Evolutionary conservation across 345 rosid species (phyloP).

Genomic region (Ailanthus altissimus): DNA sequence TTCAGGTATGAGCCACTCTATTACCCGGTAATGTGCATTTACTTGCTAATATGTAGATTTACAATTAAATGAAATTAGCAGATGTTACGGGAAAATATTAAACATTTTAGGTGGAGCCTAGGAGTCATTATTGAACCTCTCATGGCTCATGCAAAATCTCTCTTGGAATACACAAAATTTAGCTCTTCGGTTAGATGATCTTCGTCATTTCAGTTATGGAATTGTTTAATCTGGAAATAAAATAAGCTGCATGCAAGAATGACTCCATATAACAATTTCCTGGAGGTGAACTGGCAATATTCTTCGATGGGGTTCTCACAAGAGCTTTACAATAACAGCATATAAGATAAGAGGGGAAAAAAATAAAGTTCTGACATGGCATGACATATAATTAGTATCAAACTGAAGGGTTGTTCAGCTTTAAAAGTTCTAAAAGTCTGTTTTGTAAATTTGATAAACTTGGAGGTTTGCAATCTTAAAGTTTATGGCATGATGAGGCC

Average conservation of each 20-base stretch:
- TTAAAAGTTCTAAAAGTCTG: background rate
- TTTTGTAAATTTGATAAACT: background rate
- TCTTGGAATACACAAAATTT: background rate
- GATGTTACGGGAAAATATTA: no score
- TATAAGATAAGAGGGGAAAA: background rate
- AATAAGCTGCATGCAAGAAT: background rate
- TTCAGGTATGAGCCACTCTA: conserved; percentile 47
- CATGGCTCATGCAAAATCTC: background rate
- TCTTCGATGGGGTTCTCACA: background rate
- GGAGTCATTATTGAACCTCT: background rate
- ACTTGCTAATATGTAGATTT: background rate
- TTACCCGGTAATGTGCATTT: background rate
- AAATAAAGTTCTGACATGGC: background rate
- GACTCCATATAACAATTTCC: background rate
- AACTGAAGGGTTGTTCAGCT: background rate
- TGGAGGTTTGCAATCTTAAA: background rate
- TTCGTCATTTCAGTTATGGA: background rate
- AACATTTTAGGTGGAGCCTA: no score
- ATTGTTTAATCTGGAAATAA: background rate
- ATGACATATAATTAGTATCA: background rate
- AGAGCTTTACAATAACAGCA: background rate
- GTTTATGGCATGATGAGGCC: no score
- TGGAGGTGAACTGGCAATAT: background rate
- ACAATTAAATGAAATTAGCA: background rate
- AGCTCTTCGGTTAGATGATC: background rate